These are phyloP conservation scores for Sugiyamaella valdiviana DNA, from an alignment of 805 yeast genomes.

Conservation along the genomic window DNA sequence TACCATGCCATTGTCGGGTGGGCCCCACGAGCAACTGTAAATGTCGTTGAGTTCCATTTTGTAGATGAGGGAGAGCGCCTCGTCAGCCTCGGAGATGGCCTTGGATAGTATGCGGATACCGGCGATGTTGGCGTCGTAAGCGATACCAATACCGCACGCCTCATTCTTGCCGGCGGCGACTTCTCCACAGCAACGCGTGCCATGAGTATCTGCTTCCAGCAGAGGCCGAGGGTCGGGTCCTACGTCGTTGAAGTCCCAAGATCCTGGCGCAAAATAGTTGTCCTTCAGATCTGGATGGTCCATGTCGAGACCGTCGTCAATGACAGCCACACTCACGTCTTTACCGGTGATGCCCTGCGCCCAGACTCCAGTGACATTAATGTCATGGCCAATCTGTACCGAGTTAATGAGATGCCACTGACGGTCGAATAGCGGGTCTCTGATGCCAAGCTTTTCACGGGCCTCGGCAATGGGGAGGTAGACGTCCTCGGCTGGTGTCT, in stretches of 20 bases:
- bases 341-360: constrained; percentile 69
- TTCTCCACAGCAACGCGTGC: constrained; percentile 97
- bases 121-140: constrained; percentile 75
- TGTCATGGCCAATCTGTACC: constrained; percentile 68
- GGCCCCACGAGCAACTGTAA: constrained; percentile 98
- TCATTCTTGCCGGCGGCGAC: constrained; percentile 80
- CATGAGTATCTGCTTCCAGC: constrained; percentile 80
- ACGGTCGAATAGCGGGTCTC: constrained; percentile 72
- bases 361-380: constrained; percentile 87
- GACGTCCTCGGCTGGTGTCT: constrained; percentile 14
- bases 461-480: constrained; percentile 21
- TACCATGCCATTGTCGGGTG: constrained; percentile 83
- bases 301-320: constrained; percentile 91
- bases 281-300: constrained; percentile 65
- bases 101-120: constrained; percentile 89
- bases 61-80: constrained; percentile 81
- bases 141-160: constrained; percentile 96
- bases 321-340: constrained; percentile 78
- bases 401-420: constrained; percentile 95
- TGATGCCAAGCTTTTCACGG: constrained; percentile 51
- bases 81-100: constrained; percentile 73
- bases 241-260: constrained; percentile 89
- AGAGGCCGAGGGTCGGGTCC: constrained; percentile 72
- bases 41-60: constrained; percentile 82
- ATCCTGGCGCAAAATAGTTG: constrained; percentile 62